A percentile compares a stretch with the other conserved stretches of the same genome.
phyloP scores from a whole-genome alignment of 2,329 filamentous ascomycete species.

The Hypoxylon sp. region DNA sequence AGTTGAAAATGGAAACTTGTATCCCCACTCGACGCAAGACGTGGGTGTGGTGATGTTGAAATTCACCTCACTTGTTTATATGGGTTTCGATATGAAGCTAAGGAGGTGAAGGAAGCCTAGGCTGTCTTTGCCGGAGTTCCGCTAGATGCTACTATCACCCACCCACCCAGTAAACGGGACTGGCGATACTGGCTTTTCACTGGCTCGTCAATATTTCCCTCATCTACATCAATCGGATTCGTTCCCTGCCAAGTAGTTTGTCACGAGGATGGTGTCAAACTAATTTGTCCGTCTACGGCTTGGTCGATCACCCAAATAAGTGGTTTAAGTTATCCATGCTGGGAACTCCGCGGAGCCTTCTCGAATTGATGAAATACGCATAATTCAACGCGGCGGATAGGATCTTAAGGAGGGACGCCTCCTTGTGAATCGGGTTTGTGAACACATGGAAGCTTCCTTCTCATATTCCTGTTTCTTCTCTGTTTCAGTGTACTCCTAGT shows the following conservation, averaged over 20 bases:
- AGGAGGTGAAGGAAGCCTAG: slow-evolving; percentile 8
- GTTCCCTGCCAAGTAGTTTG: slow-evolving; percentile 11
- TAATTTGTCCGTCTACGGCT: background rate
- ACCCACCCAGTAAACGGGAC: background rate
- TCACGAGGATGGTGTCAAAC: slow-evolving; percentile 11
- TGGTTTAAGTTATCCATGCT: background rate
- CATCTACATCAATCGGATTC: slow-evolving; percentile 8
- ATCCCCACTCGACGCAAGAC: slow-evolving; percentile 29
- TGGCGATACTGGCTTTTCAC: slow-evolving; percentile 2
- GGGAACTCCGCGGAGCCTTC: background rate
- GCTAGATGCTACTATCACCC: slow-evolving; percentile 9
- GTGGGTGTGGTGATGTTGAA: slow-evolving; percentile 1
- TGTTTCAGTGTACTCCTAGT: background rate
- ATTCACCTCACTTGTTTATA: slow-evolving; percentile 12
- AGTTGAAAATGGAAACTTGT: slow-evolving; percentile 32
- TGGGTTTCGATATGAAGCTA: background rate
- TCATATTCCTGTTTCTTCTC: background rate
- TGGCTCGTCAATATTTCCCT: slow-evolving; percentile 1
- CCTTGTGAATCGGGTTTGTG: background rate
- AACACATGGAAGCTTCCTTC: slow-evolving; percentile 3
- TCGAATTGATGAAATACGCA: slow-evolving; percentile 7
- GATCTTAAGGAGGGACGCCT: background rate
- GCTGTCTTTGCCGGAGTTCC: background rate
- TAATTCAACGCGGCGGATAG: slow-evolving; percentile 1
- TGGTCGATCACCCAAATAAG: slow-evolving; percentile 3